Evolutionary conservation across 2,329 filamentous ascomycete genomes (phyloP).

Genomic region (Epichloe sibirici): DNA sequence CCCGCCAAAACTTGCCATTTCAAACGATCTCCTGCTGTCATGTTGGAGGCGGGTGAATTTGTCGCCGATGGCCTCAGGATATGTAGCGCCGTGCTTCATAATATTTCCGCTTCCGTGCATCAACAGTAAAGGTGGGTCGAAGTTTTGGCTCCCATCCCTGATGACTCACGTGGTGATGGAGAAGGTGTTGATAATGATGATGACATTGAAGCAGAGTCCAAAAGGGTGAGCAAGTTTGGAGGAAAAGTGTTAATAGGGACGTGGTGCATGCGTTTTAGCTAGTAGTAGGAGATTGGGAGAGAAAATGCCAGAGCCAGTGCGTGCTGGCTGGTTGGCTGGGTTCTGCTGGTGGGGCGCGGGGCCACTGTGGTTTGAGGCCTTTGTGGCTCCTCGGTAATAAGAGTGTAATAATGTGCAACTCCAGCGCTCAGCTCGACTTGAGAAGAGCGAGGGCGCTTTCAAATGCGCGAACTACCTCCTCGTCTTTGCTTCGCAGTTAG

Average conservation of each 20-base stretch:
- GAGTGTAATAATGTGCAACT: not conserved
- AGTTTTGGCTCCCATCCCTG: not conserved
- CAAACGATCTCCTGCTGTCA: not conserved
- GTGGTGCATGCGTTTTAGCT: too few relatives aligned
- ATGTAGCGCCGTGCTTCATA: not conserved
- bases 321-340: not conserved
- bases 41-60: not conserved
- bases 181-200: not conserved
- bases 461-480: conserved; percentile 50
- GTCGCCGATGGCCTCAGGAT: not conserved
- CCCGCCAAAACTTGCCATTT: not conserved
- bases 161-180: not conserved
- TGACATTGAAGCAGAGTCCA: not conserved
- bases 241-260: not conserved
- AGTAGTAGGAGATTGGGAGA: too few relatives aligned
- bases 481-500: conserved; percentile 18
- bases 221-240: not conserved
- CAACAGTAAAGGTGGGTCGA: not conserved
- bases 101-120: not conserved
- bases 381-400: too few relatives aligned
- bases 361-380: not conserved
- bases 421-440: conserved; percentile 18
- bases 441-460: conserved; percentile 48
- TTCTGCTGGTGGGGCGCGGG: not conserved
- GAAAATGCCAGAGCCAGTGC: not conserved